Base-by-base conservation (phyloP, 169 alveolate genomes). In the Plasmodium falciparum region DNA sequence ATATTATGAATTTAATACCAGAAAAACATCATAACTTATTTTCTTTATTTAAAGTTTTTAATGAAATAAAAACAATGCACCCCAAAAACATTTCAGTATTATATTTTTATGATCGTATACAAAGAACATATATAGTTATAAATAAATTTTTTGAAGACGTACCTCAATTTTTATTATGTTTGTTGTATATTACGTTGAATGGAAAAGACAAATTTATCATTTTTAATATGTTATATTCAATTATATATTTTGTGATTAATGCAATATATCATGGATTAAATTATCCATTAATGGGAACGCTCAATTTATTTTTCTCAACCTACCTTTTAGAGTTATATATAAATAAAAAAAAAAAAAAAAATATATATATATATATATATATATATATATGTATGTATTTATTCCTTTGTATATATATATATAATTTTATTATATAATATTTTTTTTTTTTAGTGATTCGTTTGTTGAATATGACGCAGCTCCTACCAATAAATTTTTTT, bases 81-180 rank as follows among this genome's bases (percentile, higher is more conserved):
- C 20, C 26, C 2, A 54, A 15, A 1, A 56, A 75, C 7, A 17
- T 75, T 3, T 17, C 62, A 26, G 26, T 63, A 47, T 56, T 75
- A 29, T 33, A 67, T 24, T 63, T 75, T 54, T 75, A 47, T 33
- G 73, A 69, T n/a, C 62, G 74, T 33, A 24, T 75, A 22, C 75
- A 75, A 52, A 61, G 24, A 33, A 75, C 73, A 15, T 75, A 75
- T n/a, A 20, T 75, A 13, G 24, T 75, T 47, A 49, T 75, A 8
- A 75, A 61, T 75, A 75, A 75, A 63, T 75, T 75, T 62, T 54
- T 75, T 47, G 89, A 75, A 67, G 89, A 75, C 22, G 49, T 75
- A 15, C 89, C 89, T 13, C 89, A 75, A 33, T 75, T 75, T 47
- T n/a, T 75, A 29, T 49, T 75, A 39, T 75, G 49, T 39, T 56